A percentile compares a stretch with the other conserved stretches of the same genome.
phyloP scores from a whole-genome alignment of 441 rosid genomes.

The Aleurites moluccanus region DNA sequence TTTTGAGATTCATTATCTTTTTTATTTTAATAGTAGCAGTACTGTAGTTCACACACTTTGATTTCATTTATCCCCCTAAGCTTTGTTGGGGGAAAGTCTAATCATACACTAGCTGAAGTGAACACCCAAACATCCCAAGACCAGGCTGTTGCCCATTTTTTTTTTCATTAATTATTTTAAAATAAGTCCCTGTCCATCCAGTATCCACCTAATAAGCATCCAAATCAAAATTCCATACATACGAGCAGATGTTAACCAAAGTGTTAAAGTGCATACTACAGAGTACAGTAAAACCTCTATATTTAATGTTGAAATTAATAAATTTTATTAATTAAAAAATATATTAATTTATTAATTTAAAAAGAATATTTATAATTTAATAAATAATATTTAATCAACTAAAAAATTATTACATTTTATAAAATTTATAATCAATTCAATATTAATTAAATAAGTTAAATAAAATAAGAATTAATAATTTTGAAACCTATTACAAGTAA shows the following conservation, averaged over 20 bases:
- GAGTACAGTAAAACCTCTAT: no score
- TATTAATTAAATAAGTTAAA: no score
- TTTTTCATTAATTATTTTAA: not conserved
- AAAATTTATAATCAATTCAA: no score
- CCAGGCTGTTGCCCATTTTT: slow-evolving; percentile 9
- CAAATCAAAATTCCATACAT: not conserved
- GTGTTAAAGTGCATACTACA: not conserved
- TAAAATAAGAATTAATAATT: no score
- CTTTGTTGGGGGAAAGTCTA: slow-evolving; percentile 4
- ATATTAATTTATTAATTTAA: no score
- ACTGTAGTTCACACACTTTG: not conserved
- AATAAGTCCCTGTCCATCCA: not conserved
- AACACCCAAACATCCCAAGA: slow-evolving; percentile 16
- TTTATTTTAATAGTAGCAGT: no score
- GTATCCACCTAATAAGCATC: not conserved
- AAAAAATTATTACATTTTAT: no score
- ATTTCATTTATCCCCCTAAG: not conserved
- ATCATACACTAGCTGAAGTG: not conserved
- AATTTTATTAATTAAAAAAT: no score
- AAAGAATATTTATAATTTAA: no score
- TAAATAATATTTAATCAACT: no score
- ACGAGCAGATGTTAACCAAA: slow-evolving; percentile 20
- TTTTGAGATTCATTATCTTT: not conserved
- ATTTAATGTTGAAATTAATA: no score
- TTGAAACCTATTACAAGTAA: no score